Evolutionary conservation across 2,329 filamentous ascomycete genomes (phyloP).

Genomic region (Aspergillus sp.): DNA sequence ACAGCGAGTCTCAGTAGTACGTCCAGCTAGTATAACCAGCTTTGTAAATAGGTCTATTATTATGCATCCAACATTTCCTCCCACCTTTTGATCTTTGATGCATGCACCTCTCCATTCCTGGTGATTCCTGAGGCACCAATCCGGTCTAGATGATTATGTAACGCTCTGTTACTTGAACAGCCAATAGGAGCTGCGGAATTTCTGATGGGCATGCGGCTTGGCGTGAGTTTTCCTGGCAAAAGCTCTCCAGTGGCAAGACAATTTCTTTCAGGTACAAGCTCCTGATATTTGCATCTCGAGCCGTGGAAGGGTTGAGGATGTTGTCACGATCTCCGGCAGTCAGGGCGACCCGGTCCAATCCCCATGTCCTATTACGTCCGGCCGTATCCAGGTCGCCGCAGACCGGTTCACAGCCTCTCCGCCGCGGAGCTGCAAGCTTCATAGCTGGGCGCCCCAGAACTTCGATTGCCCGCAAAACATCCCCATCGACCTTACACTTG

Average conservation of each 20-base stretch:
- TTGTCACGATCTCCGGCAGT: slow-evolving; percentile 35
- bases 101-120: not conserved
- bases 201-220: slow-evolving; percentile 29
- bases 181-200: slow-evolving; percentile 34
- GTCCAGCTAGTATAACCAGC: not conserved
- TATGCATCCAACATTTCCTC: not conserved
- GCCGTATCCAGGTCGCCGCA: slow-evolving; percentile 23
- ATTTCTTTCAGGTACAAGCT: slow-evolving; percentile 13
- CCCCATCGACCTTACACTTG: slow-evolving; percentile 3
- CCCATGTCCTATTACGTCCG: slow-evolving; percentile 29
- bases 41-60: not conserved
- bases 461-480: slow-evolving; percentile 14
- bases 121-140: not conserved
- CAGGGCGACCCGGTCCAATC: slow-evolving; percentile 31
- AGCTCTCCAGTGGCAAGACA: slow-evolving; percentile 22
- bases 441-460: slow-evolving; percentile 21
- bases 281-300: slow-evolving; percentile 11
- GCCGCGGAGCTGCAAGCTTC: slow-evolving; percentile 26
- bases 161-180: not conserved
- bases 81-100: not conserved
- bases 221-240: slow-evolving; percentile 32
- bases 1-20: slow-evolving; percentile 32
- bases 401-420: slow-evolving; percentile 27
- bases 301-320: slow-evolving; percentile 33
- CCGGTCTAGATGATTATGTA: slow-evolving; percentile 6